A percentile compares a stretch with the other conserved stretches of the same genome.
These are phyloP conservation scores for Syncephalastrum sp. DNA, from an alignment of 371 early-diverging fungal genomes.

Conservation along the genomic window DNA sequence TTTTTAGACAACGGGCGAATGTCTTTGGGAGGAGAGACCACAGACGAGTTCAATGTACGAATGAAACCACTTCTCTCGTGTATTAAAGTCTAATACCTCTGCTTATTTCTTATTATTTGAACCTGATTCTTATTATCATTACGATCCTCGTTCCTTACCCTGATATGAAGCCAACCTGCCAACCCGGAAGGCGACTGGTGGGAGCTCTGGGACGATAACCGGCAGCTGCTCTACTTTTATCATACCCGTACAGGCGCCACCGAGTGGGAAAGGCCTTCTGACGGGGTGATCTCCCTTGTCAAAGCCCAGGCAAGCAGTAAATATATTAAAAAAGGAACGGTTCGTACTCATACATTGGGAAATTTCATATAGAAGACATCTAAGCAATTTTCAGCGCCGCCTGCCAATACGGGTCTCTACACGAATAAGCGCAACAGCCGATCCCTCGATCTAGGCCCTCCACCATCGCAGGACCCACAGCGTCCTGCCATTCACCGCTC, in stretches of 20 bases:
- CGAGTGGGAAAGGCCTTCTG: constrained; percentile 79
- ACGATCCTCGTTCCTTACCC: not conserved
- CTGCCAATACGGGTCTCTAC: constrained; percentile 4
- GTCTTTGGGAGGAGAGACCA: constrained; percentile 14
- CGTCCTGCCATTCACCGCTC: constrained; percentile 9
- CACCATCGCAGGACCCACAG: constrained; percentile 2
- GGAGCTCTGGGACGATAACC: constrained; percentile 89
- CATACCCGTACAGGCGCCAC: constrained; percentile 82
- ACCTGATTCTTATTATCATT: not conserved
- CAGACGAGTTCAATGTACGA: constrained; percentile 13
- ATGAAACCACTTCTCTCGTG: constrained; percentile 1
- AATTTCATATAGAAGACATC: not conserved
- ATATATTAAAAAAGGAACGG: too few relatives aligned
- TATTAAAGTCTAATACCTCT: not conserved
- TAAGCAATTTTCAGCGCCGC: not conserved
- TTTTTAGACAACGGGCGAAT: constrained; percentile 20
- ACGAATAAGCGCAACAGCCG: constrained; percentile 21
- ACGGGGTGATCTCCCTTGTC: constrained; percentile 75
- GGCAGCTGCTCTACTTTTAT: constrained; percentile 86
- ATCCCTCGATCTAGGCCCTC: constrained; percentile 22
- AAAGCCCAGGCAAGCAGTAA: constrained; percentile 54
- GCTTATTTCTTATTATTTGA: too few relatives aligned
- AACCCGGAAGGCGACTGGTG: constrained; percentile 89
- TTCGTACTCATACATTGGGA: too few relatives aligned
- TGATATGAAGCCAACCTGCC: constrained; percentile 17